Evolutionary conservation across 208 protist species (phyloP).

Genomic region (Trypanosoma boissoni): DNA sequence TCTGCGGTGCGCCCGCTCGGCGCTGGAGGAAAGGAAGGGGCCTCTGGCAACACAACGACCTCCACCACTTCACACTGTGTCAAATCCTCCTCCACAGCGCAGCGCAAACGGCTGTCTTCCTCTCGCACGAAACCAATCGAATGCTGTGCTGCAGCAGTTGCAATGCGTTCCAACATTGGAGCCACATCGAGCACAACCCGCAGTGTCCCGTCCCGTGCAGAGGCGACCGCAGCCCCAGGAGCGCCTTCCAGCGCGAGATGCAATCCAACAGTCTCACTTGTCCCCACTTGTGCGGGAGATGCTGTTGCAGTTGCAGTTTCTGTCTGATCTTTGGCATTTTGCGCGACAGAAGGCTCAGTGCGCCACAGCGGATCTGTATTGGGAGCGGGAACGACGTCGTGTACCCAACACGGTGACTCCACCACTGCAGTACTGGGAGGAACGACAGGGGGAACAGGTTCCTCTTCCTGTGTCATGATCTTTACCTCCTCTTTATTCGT

Average conservation of each 20-base stretch:
- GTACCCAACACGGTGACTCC: constrained; percentile 16
- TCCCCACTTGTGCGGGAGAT: too few species aligned
- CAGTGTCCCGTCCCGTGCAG: constrained; percentile 11
- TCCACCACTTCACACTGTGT: constrained; percentile 20
- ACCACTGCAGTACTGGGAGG: not conserved
- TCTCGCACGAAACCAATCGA: not conserved
- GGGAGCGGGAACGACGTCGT: constrained; percentile 13
- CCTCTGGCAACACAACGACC: not conserved
- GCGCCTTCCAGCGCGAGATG: constrained; percentile 11
- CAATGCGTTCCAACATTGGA: constrained; percentile 22
- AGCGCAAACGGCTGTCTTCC: constrained; percentile 12
- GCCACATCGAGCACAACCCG: constrained; percentile 37
- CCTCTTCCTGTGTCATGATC: not conserved
- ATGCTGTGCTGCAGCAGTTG: not conserved
- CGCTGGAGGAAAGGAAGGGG: not conserved
- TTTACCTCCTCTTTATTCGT: not conserved
- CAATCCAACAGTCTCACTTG: too few species aligned
- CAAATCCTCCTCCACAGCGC: constrained; percentile 18
- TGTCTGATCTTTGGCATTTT: too few species aligned
- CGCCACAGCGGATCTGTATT: constrained; percentile 22
- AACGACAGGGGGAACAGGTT: too few species aligned
- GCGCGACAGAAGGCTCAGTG: not conserved
- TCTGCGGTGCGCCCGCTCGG: not conserved
- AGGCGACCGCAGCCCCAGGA: not conserved
- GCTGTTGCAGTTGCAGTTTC: too few species aligned